Evolutionary conservation across 2,329 filamentous ascomycete species (phyloP).

Genomic region (Aspergillus awamori): DNA sequence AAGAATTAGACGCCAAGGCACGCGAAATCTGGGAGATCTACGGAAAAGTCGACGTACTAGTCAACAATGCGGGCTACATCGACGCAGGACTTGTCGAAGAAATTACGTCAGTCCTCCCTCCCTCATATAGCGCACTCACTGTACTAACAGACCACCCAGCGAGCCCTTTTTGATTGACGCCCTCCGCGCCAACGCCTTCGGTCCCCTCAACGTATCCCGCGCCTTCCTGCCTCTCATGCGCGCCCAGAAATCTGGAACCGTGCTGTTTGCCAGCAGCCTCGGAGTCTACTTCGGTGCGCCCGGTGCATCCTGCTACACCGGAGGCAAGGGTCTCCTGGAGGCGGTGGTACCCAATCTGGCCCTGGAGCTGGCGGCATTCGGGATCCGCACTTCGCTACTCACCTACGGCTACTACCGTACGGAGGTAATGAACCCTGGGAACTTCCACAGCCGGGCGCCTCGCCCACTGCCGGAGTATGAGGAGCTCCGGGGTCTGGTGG

Average conservation of each 20-base stretch:
- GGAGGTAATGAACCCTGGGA: conserved; percentile 45
- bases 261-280: conserved; percentile 48
- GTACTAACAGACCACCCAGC: not conserved
- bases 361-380: conserved; percentile 26
- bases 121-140: not conserved
- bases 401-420: conserved; percentile 61
- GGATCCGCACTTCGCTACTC: conserved; percentile 45
- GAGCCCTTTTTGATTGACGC: not conserved
- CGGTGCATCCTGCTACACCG: conserved; percentile 37
- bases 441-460: conserved; percentile 3
- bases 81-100: conserved; percentile 7
- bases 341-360: conserved; percentile 43
- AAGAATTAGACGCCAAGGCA: not conserved
- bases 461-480: conserved; percentile 14
- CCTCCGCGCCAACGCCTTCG: conserved; percentile 28
- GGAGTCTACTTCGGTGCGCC: conserved; percentile 43
- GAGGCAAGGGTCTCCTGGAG: conserved; percentile 54
- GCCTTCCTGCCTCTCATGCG: conserved; percentile 44
- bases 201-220: conserved; percentile 41
- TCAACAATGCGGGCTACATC: not conserved
- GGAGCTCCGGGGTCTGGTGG: conserved; percentile 9
- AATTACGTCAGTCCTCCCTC: not conserved
- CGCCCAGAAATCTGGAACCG: conserved; percentile 32
- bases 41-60: not conserved
- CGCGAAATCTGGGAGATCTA: not conserved